Evolutionary conservation across 1,284 basidiomycete species (phyloP), one percentile per base, ranked within the genome.

Genomic region (Amylostereum chailletii): DNA sequence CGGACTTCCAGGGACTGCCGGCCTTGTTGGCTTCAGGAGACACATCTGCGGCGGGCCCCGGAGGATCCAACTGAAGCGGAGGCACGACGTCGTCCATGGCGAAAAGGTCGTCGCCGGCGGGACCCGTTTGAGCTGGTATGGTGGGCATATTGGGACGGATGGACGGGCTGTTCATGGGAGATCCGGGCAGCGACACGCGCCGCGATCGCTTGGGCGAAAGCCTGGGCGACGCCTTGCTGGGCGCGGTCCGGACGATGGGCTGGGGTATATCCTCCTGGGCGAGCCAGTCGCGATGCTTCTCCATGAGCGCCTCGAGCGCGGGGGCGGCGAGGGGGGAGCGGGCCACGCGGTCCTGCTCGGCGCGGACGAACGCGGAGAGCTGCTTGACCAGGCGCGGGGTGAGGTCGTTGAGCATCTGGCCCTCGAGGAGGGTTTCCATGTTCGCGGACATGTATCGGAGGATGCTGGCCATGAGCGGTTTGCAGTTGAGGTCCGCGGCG

Each of bases 391-490:
- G 76, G 33, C 77, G 73, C 27, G 72, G 63, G 3, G 86, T 74
- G 44, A 97, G 76, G 56, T 89, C 88, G 45, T 87, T 81, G 27
- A 99, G 76, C 58, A 93, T 77, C 3, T 80, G 79, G 32, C 74
- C 75, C 62, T 97, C 93, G 27, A 99, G 77, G 48, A 97, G 76
- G 0, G 86, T 84, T 64, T 99, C 96, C 71, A 97, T 75, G 61
- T 91, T 94, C 51, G 80, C 77, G 2, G 81, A 71, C 57, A 94
- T 85, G 66, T 94, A 98, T 40, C 77, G 77, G 63, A 94, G 89
- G 11, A 94, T 72, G 45, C 83, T 79, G 27, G 79, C 72, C 32
- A 83, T 77, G 48, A 99, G 80, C 3, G 81, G 76, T 11, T 68
- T 64, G 1, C 87, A 88, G 57, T 93, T 76, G 67, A 85, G 89